Conservation (phyloP, 768 basidiomycete species). For the Atractiella rhizophila region DNA sequence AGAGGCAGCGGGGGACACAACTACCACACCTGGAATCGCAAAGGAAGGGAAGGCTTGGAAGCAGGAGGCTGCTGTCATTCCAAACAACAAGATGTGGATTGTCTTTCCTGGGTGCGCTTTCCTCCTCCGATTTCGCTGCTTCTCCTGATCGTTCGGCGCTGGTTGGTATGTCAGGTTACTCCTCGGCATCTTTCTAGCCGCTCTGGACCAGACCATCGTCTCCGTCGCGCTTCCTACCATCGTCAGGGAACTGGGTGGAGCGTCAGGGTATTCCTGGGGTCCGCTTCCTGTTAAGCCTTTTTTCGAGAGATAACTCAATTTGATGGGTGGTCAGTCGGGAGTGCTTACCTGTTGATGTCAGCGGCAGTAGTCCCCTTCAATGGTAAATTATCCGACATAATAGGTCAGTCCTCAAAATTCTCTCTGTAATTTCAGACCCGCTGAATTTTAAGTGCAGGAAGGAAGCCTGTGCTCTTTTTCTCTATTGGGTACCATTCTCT, state of each 20-base stretch:
- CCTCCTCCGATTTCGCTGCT: too few relatives aligned
- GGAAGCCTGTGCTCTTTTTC: conserved; percentile 22
- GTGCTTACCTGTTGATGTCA: conserved; percentile 6
- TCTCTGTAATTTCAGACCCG: too few relatives aligned
- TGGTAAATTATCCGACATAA: not conserved
- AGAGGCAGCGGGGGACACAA: too few relatives aligned
- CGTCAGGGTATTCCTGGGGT: not conserved
- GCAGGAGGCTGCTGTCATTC: too few relatives aligned
- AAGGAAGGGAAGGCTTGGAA: too few relatives aligned
- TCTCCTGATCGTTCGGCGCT: too few relatives aligned
- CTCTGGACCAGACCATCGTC: conserved; percentile 3
- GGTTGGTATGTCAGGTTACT: too few relatives aligned
- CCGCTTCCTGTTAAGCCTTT: not conserved
- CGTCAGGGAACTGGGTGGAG: conserved; percentile 4
- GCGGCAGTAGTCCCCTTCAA: conserved; percentile 1
- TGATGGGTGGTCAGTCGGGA: conserved; percentile 1
- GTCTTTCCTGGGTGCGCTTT: conserved; percentile 4
- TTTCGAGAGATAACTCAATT: not conserved
- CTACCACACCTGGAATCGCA: too few relatives aligned
- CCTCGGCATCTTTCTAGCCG: not conserved
- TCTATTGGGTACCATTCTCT: conserved; percentile 45
- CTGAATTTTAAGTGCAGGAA: conserved; percentile 1
- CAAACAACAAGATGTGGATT: not conserved
- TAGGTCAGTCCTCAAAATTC: too few relatives aligned
- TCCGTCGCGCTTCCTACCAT: conserved; percentile 1